Conservation (phyloP, 2,329 filamentous ascomycete genomes). For the Pseudogymnoascus sp. region DNA sequence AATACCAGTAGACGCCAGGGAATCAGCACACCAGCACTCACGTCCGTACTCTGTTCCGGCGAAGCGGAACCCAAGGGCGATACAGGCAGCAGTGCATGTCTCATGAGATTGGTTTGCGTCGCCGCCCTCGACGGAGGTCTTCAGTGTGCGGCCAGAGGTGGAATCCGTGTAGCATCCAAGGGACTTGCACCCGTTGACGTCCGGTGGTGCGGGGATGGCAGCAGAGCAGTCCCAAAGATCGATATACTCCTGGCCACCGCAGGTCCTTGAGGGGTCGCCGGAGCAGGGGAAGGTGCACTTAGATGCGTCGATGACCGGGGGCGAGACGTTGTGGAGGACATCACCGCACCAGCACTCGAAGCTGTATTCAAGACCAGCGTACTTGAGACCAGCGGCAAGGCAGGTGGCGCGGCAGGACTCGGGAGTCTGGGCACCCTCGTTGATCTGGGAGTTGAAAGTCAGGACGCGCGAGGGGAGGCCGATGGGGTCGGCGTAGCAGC, state of each 20-base stretch:
- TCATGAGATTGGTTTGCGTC: background rate
- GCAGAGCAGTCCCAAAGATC: constrained; percentile 10
- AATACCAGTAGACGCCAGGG: constrained; percentile 8
- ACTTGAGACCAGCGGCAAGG: constrained; percentile 33
- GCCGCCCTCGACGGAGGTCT: background rate
- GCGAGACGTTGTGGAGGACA: background rate
- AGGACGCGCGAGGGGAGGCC: background rate
- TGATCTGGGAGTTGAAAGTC: background rate
- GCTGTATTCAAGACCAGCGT: constrained; percentile 30
- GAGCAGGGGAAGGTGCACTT: constrained; percentile 14
- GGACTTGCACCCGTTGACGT: background rate
- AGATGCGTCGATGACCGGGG: constrained; percentile 8
- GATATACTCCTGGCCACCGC: constrained; percentile 13
- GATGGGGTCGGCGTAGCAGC: constrained; percentile 18
- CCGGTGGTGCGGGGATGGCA: background rate
- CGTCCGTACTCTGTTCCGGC: background rate
- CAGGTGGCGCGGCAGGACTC: constrained; percentile 40
- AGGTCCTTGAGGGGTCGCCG: constrained; percentile 13
- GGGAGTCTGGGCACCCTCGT: constrained; percentile 16
- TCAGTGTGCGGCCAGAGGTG: background rate
- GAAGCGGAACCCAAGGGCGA: background rate
- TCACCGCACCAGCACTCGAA: constrained; percentile 10
- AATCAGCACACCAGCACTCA: background rate
- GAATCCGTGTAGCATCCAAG: constrained; percentile 8
- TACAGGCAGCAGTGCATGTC: background rate